Base-by-base conservation (phyloP, 805 yeast species). In the Sugiyamaella americana region DNA sequence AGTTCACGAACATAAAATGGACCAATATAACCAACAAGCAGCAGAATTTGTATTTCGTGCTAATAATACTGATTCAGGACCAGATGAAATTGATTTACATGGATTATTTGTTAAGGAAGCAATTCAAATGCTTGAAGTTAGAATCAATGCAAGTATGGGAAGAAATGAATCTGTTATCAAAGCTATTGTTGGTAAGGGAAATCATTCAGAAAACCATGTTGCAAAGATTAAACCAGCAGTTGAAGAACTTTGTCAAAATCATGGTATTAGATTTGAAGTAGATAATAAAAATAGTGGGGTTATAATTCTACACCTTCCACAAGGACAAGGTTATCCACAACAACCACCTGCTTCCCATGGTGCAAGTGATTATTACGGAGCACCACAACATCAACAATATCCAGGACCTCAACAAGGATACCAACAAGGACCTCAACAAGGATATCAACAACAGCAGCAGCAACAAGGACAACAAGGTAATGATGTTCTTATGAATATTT, bases 31-130 rank as follows among this genome's bases (percentile, higher is more conserved):
- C 65, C 68, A 71, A 17, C 78, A 80, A 63, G 98, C 98, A 3
- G 97, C 96, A 1, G 62, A 60, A 62, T 88, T 82, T 59, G 96
- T 86, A 1, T 91, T 91, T 63, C 70, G 81, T 37, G 89, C 84
- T 54, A 91, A 91, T 64, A 91, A 91, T 60, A 77, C 86, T 35
- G 97, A 89, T 59, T 81, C 91, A n/a, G 80, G 76, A 26, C 72
- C 73, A 20, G 83, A 87, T 63, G 98, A 91, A 65, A 87, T 91
- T 52, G 98, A 91, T 67, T 71, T 91, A 44, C 98, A 91, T 64
- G 98, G 98, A 0, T 69, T 91, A 24, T 89, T 73, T 57, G 94
- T 91, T 17, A 83, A 81, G 41, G 98, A 91, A 67, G 96, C 97
- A 5, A 78, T 78, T 51, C 83, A 78, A 60, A 78, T 84, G 43